Conservation (phyloP, 139 green algal genomes). For the Auxenochlorella protothecoides region DNA sequence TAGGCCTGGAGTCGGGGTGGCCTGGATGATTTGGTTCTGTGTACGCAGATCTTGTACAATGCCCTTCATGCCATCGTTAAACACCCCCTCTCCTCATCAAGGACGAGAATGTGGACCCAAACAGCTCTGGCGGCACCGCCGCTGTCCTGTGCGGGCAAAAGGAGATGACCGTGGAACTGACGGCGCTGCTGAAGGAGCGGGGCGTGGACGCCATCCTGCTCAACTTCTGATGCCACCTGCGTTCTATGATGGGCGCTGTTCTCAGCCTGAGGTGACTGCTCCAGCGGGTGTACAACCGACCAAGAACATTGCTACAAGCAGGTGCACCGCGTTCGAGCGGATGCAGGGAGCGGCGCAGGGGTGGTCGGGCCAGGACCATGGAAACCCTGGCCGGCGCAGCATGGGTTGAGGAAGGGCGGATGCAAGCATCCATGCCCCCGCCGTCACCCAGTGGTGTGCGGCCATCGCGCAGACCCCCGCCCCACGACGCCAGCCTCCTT, state of each 20-base stretch:
- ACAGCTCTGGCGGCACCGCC: conserved; percentile 20
- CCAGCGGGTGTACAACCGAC: no score
- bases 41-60: conserved; percentile 1
- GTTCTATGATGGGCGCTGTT: no score
- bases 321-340: no score
- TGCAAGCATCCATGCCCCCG: background rate
- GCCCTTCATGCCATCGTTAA: background rate
- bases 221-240: conserved; percentile 53
- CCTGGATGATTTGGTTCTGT: background rate
- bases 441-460: conserved; percentile 31
- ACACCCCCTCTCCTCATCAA: background rate
- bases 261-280: no score
- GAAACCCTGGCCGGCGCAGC: no score
- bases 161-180: conserved; percentile 68
- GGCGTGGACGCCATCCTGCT: conserved; percentile 57
- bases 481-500: conserved; percentile 36
- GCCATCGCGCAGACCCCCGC: conserved; percentile 55
- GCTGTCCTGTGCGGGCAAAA: conserved; percentile 82
- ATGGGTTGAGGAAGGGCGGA: no score
- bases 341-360: no score
- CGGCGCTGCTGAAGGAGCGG: conserved; percentile 34
- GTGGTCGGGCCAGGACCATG: no score
- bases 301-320: no score
- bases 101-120: conserved; percentile 4
- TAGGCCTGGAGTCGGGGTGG: background rate